Evolutionary conservation across 1,139 yeast species (phyloP).

Genomic region (Lodderomyces orthopsilosis): DNA sequence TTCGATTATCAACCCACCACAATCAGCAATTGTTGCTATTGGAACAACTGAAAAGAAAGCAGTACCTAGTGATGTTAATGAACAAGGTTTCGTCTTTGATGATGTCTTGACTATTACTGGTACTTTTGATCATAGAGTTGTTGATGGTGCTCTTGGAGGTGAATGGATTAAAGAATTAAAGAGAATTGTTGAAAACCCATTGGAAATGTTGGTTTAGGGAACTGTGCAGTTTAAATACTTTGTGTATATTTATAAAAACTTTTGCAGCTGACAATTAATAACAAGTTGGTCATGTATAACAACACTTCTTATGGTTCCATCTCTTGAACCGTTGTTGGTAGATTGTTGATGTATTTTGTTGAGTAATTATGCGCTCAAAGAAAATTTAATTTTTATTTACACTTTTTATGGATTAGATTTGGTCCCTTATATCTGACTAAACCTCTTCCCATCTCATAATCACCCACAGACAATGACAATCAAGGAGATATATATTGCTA

Average conservation of each 20-base stretch:
- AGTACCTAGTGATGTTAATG: conserved; percentile 87
- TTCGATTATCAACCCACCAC: conserved; percentile 97
- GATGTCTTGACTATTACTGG: conserved; percentile 91
- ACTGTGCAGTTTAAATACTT: no score
- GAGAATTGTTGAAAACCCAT: conserved; percentile 90
- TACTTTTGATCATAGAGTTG: conserved; percentile 95
- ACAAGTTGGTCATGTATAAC: no score
- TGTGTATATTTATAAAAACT: neutral
- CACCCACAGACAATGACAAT: no score
- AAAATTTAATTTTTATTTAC: no score
- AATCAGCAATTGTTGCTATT: conserved; percentile 87
- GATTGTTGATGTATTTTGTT: no score
- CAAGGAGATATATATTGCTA: conserved; percentile 47
- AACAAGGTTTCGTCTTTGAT: conserved; percentile 88
- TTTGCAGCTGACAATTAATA: no score
- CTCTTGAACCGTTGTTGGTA: no score
- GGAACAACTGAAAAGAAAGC: conserved; percentile 94
- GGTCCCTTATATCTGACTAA: no score
- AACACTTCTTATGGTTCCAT: no score
- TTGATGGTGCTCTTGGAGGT: conserved; percentile 98
- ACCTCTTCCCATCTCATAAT: no score
- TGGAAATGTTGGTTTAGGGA: conserved; percentile 73
- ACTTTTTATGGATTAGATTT: no score
- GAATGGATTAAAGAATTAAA: conserved; percentile 94
- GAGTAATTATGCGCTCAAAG: no score